Evolutionary conservation across 2,329 filamentous ascomycete species (phyloP), one percentile per base, ranked within the genome.

Genomic region (Claviceps monticola): DNA sequence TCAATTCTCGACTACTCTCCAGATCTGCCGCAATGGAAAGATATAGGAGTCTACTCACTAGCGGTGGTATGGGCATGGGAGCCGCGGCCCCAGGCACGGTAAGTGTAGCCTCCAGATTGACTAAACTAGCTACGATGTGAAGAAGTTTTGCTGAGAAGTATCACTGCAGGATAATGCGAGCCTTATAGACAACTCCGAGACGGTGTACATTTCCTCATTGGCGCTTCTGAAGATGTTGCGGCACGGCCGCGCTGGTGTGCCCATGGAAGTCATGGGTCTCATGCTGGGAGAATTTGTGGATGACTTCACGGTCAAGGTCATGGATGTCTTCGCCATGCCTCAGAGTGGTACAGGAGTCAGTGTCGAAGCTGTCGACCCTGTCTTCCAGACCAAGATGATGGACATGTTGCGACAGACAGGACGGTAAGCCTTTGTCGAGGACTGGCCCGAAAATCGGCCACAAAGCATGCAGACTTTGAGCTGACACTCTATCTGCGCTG

Each of bases 351-450:
- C 93, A 1, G 93, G 93, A 60, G 93, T 98, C 60, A 95, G 88
- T 70, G 93, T 98, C 62, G 93, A 98, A 71, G 94, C 93, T 49
- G 93, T 98, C 57, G 93, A 98, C 67, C 89, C 90, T 9, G 93
- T 98, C 37, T 98, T 98, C 70, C 93, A 98, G 74, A 96, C 89
- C 64, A 98, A 96, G 78, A 98, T 98, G 93, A 98, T 98, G 93
- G 93, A 98, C 68, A 97, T 98, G 93, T 75, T 98, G 67, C 80
- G 87, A 64, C 93, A 98, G 76, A 98, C 93, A 53, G 93, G 93
- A 72, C 80, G 93, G 88, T 94, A 74, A 62, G 79, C 19, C 11
- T 56, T 39, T 52, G 51, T 43, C 48, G 52, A 11, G 9, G 29
- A 34, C 3, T 9, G 53, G 46, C 45, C 14, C 42, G 13, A 17